phyloP scores from a whole-genome alignment of 2,329 filamentous ascomycete species.

The Colletotrichum chlorophyti region DNA sequence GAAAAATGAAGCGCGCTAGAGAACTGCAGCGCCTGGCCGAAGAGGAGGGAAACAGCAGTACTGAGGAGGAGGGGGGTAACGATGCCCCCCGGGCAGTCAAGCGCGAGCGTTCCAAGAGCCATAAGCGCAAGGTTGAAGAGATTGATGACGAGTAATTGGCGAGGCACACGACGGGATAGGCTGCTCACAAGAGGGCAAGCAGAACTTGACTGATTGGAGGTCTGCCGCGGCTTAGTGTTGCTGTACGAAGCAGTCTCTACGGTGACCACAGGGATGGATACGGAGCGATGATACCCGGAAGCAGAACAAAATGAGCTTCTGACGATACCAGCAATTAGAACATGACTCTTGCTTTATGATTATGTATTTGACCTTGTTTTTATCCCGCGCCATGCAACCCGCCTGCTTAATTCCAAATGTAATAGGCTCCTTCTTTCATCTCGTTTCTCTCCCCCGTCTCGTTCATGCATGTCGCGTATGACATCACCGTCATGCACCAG shows the following conservation, averaged over 20 bases:
- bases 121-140: slow-evolving; percentile 13
- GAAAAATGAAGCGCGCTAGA: slow-evolving; percentile 63
- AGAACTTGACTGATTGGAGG: too few species aligned
- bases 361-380: slow-evolving; percentile 3
- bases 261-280: neutral
- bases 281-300: slow-evolving; percentile 2
- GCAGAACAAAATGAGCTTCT: neutral
- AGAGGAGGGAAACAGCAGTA: slow-evolving; percentile 43
- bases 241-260: too few species aligned
- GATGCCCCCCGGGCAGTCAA: slow-evolving; percentile 9
- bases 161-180: too few species aligned
- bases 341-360: neutral
- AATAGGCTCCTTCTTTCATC: neutral
- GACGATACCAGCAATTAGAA: neutral
- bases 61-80: neutral
- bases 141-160: slow-evolving; percentile 25
- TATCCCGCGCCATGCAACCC: neutral
- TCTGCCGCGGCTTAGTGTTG: too few species aligned
- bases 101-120: neutral
- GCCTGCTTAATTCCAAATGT: neutral
- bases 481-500: neutral
- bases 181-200: too few species aligned
- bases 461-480: neutral
- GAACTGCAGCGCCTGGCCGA: slow-evolving; percentile 46
- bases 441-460: neutral